These are phyloP conservation scores for Trifolium fragiferum DNA, from an alignment of 306 rosid species.

Conservation along the genomic window DNA sequence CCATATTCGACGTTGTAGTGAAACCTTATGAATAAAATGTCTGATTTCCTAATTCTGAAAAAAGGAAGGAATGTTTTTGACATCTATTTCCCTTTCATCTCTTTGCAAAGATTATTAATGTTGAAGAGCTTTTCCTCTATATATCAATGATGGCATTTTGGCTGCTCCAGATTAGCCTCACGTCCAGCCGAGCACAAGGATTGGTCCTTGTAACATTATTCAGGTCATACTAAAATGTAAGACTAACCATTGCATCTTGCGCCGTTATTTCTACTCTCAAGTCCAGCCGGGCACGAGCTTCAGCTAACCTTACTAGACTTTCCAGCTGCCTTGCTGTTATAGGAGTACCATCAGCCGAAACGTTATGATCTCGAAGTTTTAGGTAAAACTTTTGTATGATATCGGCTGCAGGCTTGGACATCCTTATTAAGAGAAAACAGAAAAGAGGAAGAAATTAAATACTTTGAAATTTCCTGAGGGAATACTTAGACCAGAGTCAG, in stretches of 20 bases:
- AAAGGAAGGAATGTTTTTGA: conserved; percentile 2
- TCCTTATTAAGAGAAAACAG: conserved; percentile 58
- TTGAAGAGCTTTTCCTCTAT: conserved; percentile 13
- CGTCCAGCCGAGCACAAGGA: not conserved
- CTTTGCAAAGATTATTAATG: not conserved
- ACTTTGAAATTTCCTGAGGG: conserved; percentile 31
- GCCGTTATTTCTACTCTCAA: conserved; percentile 85
- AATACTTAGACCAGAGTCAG: conserved; percentile 34
- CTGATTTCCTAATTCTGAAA: not conserved
- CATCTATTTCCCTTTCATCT: conserved; percentile 2
- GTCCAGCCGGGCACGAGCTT: conserved; percentile 93
- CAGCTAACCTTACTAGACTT: conserved; percentile 93
- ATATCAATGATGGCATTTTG: not conserved
- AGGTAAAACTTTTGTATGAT: conserved; percentile 89
- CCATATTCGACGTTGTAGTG: not conserved
- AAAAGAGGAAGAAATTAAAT: conserved; percentile 32
- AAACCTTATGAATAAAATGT: not conserved
- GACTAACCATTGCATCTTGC: conserved; percentile 86
- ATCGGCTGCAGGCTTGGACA: conserved; percentile 87
- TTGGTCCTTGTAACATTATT: conserved; percentile 21
- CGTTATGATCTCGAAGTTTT: conserved; percentile 73
- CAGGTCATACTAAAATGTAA: conserved; percentile 27
- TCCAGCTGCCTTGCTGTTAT: conserved; percentile 96
- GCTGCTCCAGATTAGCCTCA: conserved; percentile 35
- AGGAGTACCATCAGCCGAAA: conserved; percentile 90